These are phyloP conservation scores for Ascochyta koolunga DNA, from an alignment of 2,329 filamentous ascomycete species.

Conservation along the genomic window DNA sequence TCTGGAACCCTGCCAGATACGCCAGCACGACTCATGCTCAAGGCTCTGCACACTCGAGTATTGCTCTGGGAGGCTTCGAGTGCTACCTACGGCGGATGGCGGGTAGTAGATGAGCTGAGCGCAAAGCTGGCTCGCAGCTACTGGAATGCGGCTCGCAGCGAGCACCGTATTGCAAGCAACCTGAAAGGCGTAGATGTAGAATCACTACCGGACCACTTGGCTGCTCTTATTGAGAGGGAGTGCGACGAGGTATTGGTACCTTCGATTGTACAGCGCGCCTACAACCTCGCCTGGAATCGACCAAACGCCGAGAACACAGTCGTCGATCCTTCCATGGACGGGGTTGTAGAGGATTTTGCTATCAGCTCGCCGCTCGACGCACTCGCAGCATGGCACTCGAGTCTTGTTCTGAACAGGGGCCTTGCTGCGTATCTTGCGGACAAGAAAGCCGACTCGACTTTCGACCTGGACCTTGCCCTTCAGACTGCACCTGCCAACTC, in stretches of 20 bases:
- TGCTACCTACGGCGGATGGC: slow-evolving; percentile 67
- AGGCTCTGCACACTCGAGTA: slow-evolving; percentile 88
- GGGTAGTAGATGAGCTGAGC: slow-evolving; percentile 71
- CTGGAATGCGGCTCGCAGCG: slow-evolving; percentile 80
- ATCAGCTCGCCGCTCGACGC: slow-evolving; percentile 88
- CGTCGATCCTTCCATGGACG: slow-evolving; percentile 75
- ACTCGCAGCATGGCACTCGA: slow-evolving; percentile 90
- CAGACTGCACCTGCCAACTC: slow-evolving; percentile 79
- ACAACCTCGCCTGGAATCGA: slow-evolving; percentile 88
- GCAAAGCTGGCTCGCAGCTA: slow-evolving; percentile 74
- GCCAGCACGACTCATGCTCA: slow-evolving; percentile 84
- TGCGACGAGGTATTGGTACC: slow-evolving; percentile 82
- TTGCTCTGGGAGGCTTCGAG: slow-evolving; percentile 80
- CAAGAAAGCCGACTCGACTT: slow-evolving; percentile 55
- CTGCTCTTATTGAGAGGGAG: slow-evolving; percentile 75
- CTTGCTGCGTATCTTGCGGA: slow-evolving; percentile 68
- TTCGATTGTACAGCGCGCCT: slow-evolving; percentile 79
- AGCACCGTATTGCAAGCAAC: slow-evolving; percentile 57
- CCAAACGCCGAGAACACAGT: slow-evolving; percentile 71
- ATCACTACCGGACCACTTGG: slow-evolving; percentile 76
- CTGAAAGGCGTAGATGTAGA: slow-evolving; percentile 62
- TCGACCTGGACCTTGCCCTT: slow-evolving; percentile 71
- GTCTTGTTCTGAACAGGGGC: slow-evolving; percentile 71
- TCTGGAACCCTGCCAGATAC: slow-evolving; percentile 86
- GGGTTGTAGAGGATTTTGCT: slow-evolving; percentile 82